Conservation (phyloP, 2,329 filamentous ascomycete genomes). For the Tetracladium maxilliforme region DNA sequence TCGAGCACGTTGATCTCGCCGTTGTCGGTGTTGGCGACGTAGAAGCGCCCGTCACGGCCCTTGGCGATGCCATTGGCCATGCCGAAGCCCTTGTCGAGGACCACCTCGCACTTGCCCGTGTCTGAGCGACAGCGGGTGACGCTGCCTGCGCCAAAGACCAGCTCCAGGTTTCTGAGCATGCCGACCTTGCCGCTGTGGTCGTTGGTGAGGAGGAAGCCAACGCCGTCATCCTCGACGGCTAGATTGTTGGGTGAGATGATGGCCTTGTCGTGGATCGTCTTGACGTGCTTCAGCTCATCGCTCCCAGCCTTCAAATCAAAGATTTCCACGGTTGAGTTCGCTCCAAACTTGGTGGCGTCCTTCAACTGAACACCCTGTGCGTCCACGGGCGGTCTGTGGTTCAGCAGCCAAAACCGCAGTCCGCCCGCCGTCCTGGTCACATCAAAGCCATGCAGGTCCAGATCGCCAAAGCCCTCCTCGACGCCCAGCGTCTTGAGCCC, state of each 20-base stretch:
- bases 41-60: constrained; percentile 16
- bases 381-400: constrained; percentile 16
- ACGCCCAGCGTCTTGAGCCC: constrained; percentile 9
- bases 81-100: constrained; percentile 8
- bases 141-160: constrained; percentile 13
- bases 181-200: constrained; percentile 16
- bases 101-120: constrained; percentile 12
- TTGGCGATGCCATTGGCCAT: constrained; percentile 17
- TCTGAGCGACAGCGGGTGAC: constrained; percentile 12
- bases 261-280: constrained; percentile 13
- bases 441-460: constrained; percentile 18
- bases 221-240: constrained; percentile 15
- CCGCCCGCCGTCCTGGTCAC: constrained; percentile 7
- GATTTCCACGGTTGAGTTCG: constrained; percentile 20
- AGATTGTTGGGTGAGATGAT: constrained; percentile 19
- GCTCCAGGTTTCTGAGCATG: constrained; percentile 9
- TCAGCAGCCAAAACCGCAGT: constrained; percentile 16
- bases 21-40: constrained; percentile 14
- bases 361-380: constrained; percentile 13
- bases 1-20: constrained; percentile 11
- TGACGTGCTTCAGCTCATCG: constrained; percentile 13
- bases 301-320: constrained; percentile 13
- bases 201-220: constrained; percentile 19
- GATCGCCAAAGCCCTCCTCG: constrained; percentile 8
- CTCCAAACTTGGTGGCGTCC: constrained; percentile 14